Base-by-base conservation (phyloP, 139 green algal genomes). In the Nannochloris sp. region DNA sequence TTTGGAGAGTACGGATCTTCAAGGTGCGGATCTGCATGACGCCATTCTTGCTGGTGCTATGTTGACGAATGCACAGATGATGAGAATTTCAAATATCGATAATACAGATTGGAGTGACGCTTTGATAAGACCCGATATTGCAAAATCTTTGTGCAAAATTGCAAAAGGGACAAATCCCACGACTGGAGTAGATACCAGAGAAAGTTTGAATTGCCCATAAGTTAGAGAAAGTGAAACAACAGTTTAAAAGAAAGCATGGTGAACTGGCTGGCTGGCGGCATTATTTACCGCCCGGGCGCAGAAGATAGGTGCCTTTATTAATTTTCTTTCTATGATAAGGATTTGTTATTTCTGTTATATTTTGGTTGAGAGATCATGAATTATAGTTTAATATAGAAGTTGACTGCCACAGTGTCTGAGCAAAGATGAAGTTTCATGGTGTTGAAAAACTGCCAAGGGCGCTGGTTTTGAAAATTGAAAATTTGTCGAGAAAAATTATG, bases 141-240 rank as follows among this genome's bases (percentile, higher is more conserved):
- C 82, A 59, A 72, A 74, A 46, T 59, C 71, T 29, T 73, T 95
- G n/a, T 95, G 89, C 80, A 59, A 64, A 6, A 87, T 85, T 23
- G 88, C 86, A 2, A 72, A 65, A 6, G 89, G 88, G 23, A 83
- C 73, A 27, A 95, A 95, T 73, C 78, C 86, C 14, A 74, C 23
- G 29, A 95, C 88, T 7, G 86, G 88, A 15, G 81, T 90, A 14
- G 73, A 83, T 65, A 95, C 86, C 0, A 57, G 69, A 1, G 86
- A 95, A 54, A 87, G 72, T 58, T 64, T 95, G 24, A 44, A 80
- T 19, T 95, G 88, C 68, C 75, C 79, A n/a, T n/a, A n/a, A n/a
- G n/a, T n/a, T n/a, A n/a, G n/a, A n/a, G n/a, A n/a, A n/a, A n/a
- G n/a, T n/a, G n/a, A n/a, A n/a, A n/a, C n/a, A n/a, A n/a, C n/a